These are phyloP conservation scores for Aspergillus intermedius DNA, from an alignment of 2,329 filamentous ascomycete genomes.

Conservation along the genomic window DNA sequence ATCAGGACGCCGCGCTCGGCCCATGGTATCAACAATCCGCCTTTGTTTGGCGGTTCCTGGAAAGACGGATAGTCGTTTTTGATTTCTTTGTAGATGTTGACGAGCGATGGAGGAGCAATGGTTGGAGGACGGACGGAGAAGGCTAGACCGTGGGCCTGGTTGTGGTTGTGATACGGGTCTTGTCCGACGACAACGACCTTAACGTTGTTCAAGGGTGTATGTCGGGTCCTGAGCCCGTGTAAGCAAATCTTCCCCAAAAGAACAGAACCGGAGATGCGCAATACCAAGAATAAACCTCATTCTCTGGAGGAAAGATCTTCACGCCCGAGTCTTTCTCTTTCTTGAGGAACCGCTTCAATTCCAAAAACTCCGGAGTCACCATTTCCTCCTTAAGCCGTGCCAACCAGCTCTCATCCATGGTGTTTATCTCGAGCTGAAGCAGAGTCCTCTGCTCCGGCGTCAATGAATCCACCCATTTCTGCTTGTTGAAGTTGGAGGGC, in stretches of 20 bases:
- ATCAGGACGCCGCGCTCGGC: slow-evolving; percentile 87
- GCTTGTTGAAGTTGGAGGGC: slow-evolving; percentile 68
- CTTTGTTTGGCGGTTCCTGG: slow-evolving; percentile 64
- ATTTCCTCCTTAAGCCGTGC: slow-evolving; percentile 83
- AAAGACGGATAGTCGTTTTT: slow-evolving; percentile 84
- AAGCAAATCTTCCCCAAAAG: slow-evolving; percentile 6
- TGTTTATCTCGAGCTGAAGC: slow-evolving; percentile 84
- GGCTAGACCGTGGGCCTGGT: slow-evolving; percentile 92
- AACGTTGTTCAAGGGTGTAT: slow-evolving; percentile 80
- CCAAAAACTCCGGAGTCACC: slow-evolving; percentile 69
- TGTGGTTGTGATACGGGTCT: slow-evolving; percentile 92
- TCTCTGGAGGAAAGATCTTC: slow-evolving; percentile 77
- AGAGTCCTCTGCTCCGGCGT: slow-evolving; percentile 75
- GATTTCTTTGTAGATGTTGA: slow-evolving; percentile 87
- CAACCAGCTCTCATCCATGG: slow-evolving; percentile 86
- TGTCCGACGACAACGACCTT: slow-evolving; percentile 93
- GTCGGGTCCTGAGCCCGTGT: slow-evolving; percentile 66
- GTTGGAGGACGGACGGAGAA: slow-evolving; percentile 92
- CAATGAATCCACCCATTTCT: slow-evolving; percentile 76
- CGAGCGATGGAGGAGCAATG: slow-evolving; percentile 77
- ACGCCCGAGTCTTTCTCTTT: slow-evolving; percentile 65
- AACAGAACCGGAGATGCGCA: slow-evolving; percentile 11
- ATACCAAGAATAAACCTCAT: slow-evolving; percentile 94
- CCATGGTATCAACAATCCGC: slow-evolving; percentile 85
- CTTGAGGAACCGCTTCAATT: slow-evolving; percentile 80